These are phyloP conservation scores for Exophiala alcalophila DNA, from an alignment of 2,329 filamentous ascomycete species.

Conservation along the genomic window DNA sequence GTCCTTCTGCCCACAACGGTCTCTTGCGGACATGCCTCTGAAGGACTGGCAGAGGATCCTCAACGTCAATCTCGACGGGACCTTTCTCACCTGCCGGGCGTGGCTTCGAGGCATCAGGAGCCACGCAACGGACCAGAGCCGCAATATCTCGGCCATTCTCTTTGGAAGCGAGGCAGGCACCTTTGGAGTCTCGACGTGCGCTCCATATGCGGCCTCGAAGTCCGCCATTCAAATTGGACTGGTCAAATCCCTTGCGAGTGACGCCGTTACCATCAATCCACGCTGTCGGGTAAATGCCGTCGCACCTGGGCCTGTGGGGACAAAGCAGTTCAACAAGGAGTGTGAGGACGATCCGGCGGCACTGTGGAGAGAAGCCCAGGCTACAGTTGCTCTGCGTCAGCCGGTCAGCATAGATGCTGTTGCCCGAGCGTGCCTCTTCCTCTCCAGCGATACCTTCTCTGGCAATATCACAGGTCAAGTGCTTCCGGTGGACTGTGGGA, in stretches of 20 bases:
- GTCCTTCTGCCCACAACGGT: conserved; percentile 39
- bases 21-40: conserved; percentile 42
- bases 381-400: conserved; percentile 42
- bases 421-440: conserved; percentile 45
- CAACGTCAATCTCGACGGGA: conserved; percentile 45
- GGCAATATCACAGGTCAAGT: conserved; percentile 46
- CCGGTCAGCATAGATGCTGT: conserved; percentile 42
- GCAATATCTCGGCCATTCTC: conserved; percentile 44
- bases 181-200: conserved; percentile 44
- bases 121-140: conserved; percentile 22
- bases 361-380: conserved; percentile 43
- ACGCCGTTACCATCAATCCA: conserved; percentile 39
- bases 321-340: conserved; percentile 43
- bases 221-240: conserved; percentile 47
- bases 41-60: conserved; percentile 42
- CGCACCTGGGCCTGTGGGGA: conserved; percentile 48
- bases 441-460: conserved; percentile 48
- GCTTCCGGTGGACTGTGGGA: conserved; percentile 47
- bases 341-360: conserved; percentile 40
- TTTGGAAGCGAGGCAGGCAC: conserved; percentile 47
- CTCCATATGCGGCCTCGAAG: conserved; percentile 47
- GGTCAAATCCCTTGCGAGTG: conserved; percentile 42
- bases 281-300: conserved; percentile 47
- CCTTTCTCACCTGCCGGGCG: conserved; percentile 43
- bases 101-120: conserved; percentile 42